Evolutionary conservation across 2,329 filamentous ascomycete genomes (phyloP), one percentile per base, ranked within the genome.

Genomic region (Penicillium verrucosum): DNA sequence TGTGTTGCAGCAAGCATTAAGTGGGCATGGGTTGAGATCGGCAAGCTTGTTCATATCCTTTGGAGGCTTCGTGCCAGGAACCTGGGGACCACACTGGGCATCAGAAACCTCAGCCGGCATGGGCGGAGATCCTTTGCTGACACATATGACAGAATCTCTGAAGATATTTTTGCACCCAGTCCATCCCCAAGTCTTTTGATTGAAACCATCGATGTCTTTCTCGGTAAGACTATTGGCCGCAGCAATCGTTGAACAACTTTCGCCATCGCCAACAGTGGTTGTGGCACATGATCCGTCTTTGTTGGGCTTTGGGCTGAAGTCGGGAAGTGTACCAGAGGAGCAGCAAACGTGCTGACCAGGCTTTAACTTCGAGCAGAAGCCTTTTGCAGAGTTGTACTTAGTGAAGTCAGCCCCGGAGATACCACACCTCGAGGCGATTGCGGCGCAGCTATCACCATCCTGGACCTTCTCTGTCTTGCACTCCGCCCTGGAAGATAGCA

Each of bases 101-200:
- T 30, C 29, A 30, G 29, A 30, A 30, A 30, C 29, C 10, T 30
- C 29, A 11, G 29, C 29, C 10, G 29, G 29, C 29, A 30, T 30
- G 4, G 29, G 29, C 29, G 29, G 29, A 30, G 29, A 30, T 30
- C 29, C 29, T 5, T 30, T 30, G 29, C 29, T 30, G 10, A 30
- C 10, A 30, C 29, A 30, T 4, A 30, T 30, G 10, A 30, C 29
- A 30, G 29, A 30, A 21, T 38, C n/a, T 3, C 7, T 38, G n/a
- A 38, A 55, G 12, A 79, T 57, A 23, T 64, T 50, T 9, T 63
- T 45, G 55, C 77, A 78, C 11, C 73, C 74, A 14, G 48, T 64
- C 74, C 73, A 77, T 16, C 70, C 75, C 77, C 75, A 78, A 7
- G 76, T 78, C 1, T 72, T 65, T 30, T 67, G 69, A 55, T 79